Base-by-base conservation (phyloP, 1,284 basidiomycete species). In the Cryptococcus jaspeensis region DNA sequence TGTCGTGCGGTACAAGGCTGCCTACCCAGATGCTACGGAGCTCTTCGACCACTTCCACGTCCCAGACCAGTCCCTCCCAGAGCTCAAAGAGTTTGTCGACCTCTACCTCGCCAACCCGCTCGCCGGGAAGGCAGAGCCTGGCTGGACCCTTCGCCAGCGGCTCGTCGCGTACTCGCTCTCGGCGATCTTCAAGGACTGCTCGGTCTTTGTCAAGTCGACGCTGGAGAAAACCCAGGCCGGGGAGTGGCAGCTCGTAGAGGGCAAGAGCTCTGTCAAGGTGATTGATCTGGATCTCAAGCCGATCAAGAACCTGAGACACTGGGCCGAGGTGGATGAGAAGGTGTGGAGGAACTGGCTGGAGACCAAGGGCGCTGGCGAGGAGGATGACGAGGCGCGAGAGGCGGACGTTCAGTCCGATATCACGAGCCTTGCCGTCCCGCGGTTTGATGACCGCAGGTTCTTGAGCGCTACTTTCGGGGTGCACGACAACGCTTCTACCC, bases 111-210 rank as follows among this genome's bases (percentile, higher is more conserved):
- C 80, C 18, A 64, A 61, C 7, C 53, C 61, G 4, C 6, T 18
- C 13, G 48, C 52, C 1, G 55, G 52, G 12, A 46, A 48, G 36
- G 35, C 20, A 1, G 44, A 16, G 3, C 58, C 62, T 4, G 35
- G 56, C 13, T 77, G 76, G 67, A 64, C 62, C 0, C 50, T 75
- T 1, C 61, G 73, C n/a, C 64, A 77, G 46, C 56, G 69, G 36
- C 45, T 87, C 45, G 78, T 89, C 50, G 87, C 88, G 3, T 92
- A 92, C 72, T 79, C 91, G 36, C 84, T 97, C 46, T 90, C 90
- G 9, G 89, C 90, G n/a, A 89, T 89, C 12, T 92, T 97, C 83
- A 98, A 97, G 75, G 94, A 98, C 74, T 97, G 93, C 75, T 95
- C 92, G 2, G 74, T 97, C 55, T 89, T 97, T 61, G 69, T 93